Conservation (phyloP, 768 basidiomycete species). For the Amanita phalloides region DNA sequence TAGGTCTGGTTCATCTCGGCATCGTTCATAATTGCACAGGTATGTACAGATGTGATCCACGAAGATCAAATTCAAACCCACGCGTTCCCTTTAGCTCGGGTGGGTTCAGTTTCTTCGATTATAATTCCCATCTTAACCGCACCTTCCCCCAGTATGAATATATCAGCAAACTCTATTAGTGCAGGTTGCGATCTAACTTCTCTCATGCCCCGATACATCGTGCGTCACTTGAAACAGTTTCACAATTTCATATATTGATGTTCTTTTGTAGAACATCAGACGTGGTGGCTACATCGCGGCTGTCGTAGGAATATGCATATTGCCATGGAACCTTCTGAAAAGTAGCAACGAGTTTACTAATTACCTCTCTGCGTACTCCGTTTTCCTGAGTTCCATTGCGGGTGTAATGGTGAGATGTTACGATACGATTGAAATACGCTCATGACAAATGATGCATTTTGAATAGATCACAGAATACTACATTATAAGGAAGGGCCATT, state of each 20-base stretch:
- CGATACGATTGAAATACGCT: background rate
- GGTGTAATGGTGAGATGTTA: constrained; percentile 55
- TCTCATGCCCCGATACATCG: constrained; percentile 66
- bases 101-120: constrained; percentile 1
- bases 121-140: background rate
- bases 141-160: constrained; percentile 47
- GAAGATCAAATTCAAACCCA: background rate
- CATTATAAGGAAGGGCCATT: constrained; percentile 57
- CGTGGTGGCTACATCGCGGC: constrained; percentile 81
- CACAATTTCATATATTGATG: background rate
- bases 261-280: constrained; percentile 54
- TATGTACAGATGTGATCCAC: constrained; percentile 10
- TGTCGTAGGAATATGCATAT: constrained; percentile 63
- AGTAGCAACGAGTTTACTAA: constrained; percentile 69
- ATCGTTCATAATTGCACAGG: constrained; percentile 73
- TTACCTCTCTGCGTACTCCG: constrained; percentile 75
- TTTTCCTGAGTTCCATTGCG: constrained; percentile 72
- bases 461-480: constrained; percentile 70
- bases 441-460: background rate
- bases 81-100: constrained; percentile 5
- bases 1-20: constrained; percentile 72
- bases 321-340: constrained; percentile 70
- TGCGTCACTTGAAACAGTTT: constrained; percentile 17
- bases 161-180: constrained; percentile 74
- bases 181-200: constrained; percentile 80